Base-by-base conservation (phyloP, 192 early-diverging fungal species). In the Podila minutissima region DNA sequence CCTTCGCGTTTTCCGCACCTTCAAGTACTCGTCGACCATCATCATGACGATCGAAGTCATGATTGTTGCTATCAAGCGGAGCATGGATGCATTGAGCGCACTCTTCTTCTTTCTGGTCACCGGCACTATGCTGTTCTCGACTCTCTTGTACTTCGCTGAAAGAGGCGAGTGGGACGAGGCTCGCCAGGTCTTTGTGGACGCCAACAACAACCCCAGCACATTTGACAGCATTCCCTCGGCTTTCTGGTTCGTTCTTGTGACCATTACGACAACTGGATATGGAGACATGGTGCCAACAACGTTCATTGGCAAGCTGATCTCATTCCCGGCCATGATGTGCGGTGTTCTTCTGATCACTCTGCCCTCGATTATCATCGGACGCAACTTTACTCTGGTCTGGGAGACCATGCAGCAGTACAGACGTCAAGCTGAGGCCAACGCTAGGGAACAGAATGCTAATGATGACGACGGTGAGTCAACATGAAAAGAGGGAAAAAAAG, bases 11-110 rank as follows among this genome's bases (percentile, higher is more conserved):
- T 94, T 94, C 78, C 92, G 91, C 59, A 90, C 89, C n/a, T 94
- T 92, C 76, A 92, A 93, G 70, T 92, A 94, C 76, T 92, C 91
- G 64, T 91, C 90, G 62, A 88, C 92, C 13, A 88, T 94, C 68
- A 87, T 92, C 59, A 88, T 94, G 87, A 92, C 92, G 3, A 92
- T 94, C 17, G 93, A 94, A 59, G 93, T 94, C 31, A 90, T 94
- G 89, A 88, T 94, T 64, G 86, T 92, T 22, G 92, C 93, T 29
- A 86, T 93, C 19, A 90, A 90, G 61, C 85, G 92, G 64, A 91
- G 89, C 67, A 82, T 89, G 29, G 93, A 94, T 75, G 92, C 92
- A 0, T 66, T 94, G 58, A 81, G 88, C 31, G 93, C 92, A 4
- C 82, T 94, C 22, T 83, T 92, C 64, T 87, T 94, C 57, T 93